Percentiles rank a stretch among this genome's conserved stretches.
Conservation (phyloP, 2,329 filamentous ascomycete species). For the Tolypocladium capitatum region DNA sequence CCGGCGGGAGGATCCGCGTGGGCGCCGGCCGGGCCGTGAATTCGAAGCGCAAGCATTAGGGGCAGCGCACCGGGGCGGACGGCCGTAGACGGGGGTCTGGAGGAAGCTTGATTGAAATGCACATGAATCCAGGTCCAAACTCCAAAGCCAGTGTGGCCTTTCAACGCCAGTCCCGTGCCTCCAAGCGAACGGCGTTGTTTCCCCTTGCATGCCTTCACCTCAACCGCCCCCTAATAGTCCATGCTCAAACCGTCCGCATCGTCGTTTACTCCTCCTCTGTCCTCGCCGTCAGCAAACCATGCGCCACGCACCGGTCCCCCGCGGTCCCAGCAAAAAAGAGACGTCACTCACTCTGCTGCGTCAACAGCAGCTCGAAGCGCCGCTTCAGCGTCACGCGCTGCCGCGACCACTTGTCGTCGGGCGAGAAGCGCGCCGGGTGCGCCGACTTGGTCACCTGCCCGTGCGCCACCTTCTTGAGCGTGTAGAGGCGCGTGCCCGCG, state of each 20-base stretch:
- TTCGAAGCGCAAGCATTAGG: conserved; percentile 48
- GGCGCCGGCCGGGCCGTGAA: conserved; percentile 84
- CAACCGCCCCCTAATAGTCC: not conserved
- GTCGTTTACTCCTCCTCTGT: not conserved
- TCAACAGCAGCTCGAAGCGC: conserved; percentile 77
- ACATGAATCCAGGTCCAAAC: conserved; percentile 1
- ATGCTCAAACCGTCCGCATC: too few relatives aligned
- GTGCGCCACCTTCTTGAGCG: conserved; percentile 76
- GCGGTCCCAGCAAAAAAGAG: too few relatives aligned
- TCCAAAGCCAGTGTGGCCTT: not conserved
- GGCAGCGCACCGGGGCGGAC: too few relatives aligned
- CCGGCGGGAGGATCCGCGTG: conserved; percentile 55
- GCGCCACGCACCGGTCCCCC: too few relatives aligned
- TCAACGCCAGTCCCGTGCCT: not conserved
- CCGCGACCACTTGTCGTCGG: conserved; percentile 97
- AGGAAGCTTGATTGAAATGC: conserved; percentile 4
- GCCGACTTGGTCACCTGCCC: conserved; percentile 89
- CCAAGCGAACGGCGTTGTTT: not conserved
- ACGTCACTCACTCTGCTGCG: conserved; percentile 48
- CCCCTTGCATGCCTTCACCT: not conserved
- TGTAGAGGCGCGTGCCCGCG: conserved; percentile 82
- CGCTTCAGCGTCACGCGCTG: conserved; percentile 93
- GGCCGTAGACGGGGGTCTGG: not conserved
- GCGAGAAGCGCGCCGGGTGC: conserved; percentile 90
- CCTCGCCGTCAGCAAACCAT: not conserved